Evolutionary conservation across 1,284 basidiomycete genomes (phyloP).

Genomic region (Tylopilus sp.): DNA sequence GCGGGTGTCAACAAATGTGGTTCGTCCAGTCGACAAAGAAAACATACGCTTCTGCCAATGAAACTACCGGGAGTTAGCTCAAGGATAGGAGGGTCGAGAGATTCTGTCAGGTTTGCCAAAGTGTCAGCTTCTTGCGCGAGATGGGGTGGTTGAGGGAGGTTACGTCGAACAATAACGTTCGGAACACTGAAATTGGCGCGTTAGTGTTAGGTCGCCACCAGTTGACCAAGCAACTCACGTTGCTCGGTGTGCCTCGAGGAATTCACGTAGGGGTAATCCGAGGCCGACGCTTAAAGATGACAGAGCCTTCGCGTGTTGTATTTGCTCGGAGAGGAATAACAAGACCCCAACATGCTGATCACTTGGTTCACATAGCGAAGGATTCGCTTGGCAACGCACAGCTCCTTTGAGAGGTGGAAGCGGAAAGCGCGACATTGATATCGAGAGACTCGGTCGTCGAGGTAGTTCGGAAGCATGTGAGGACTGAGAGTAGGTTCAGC

Average conservation of each 20-base stretch:
- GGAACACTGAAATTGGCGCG: conserved; percentile 8
- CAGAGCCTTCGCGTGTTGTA: conserved; percentile 27
- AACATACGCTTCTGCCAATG: conserved; percentile 29
- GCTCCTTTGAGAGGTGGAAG: conserved; percentile 10
- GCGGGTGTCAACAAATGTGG: conserved; percentile 4
- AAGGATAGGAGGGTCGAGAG: conserved; percentile 17
- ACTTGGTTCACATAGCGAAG: conserved; percentile 6
- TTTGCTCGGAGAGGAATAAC: conserved; percentile 30
- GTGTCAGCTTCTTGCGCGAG: conserved; percentile 2
- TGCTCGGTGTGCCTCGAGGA: conserved; percentile 23
- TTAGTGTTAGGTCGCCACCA: not conserved
- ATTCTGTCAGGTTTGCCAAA: conserved; percentile 21
- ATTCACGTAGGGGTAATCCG: conserved; percentile 20
- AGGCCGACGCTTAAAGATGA: conserved; percentile 24
- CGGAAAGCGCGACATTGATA: conserved; percentile 9
- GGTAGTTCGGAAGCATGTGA: conserved; percentile 11
- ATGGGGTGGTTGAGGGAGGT: not conserved
- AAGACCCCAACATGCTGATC: conserved; percentile 21
- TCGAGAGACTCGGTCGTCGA: conserved; percentile 6
- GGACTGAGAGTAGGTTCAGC: conserved; percentile 19
- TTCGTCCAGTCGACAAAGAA: not conserved
- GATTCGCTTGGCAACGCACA: conserved; percentile 1
- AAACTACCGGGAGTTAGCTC: conserved; percentile 27
- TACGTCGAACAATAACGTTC: not conserved
- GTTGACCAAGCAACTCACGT: conserved; percentile 14